phyloP scores from a whole-genome alignment of 2,329 filamentous ascomycete species.

The Lachnellula suecica region DNA sequence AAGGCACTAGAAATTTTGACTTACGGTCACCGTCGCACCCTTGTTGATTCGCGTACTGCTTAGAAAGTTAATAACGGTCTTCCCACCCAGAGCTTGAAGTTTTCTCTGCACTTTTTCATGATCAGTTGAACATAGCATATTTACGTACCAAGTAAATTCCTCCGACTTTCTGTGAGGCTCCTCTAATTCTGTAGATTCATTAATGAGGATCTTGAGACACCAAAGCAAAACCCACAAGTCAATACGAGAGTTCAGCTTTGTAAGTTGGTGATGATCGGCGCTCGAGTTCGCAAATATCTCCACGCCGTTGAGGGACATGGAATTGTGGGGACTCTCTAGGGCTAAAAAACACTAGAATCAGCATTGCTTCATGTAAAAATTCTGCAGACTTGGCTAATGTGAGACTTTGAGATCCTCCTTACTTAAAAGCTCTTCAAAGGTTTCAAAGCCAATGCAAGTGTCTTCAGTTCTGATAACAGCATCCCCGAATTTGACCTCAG shows the following conservation, averaged over 20 bases:
- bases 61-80: no score
- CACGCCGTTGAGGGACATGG: no score
- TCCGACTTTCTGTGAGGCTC: conserved; percentile 62
- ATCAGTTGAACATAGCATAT: not conserved
- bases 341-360: no score
- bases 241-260: conserved; percentile 27
- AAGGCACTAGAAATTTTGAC: conserved; percentile 46
- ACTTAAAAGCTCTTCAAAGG: conserved; percentile 68
- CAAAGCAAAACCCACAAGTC: not conserved
- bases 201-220: not conserved
- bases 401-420: no score
- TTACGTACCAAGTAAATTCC: conserved; percentile 48
- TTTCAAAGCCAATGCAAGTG: conserved; percentile 62
- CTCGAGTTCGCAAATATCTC: no score
- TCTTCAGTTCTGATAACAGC: conserved; percentile 50
- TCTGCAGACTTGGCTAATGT: no score
- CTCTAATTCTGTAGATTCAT: conserved; percentile 44
- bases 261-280: no score
- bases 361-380: no score
- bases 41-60: conserved; percentile 60
- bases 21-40: conserved; percentile 57
- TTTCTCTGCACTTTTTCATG: no score
- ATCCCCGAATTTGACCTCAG: conserved; percentile 54
- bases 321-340: no score
- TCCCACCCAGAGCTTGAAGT: no score